These are phyloP conservation scores for Saccharomycopsis sp. DNA, from an alignment of 805 yeast genomes.

Conservation along the genomic window DNA sequence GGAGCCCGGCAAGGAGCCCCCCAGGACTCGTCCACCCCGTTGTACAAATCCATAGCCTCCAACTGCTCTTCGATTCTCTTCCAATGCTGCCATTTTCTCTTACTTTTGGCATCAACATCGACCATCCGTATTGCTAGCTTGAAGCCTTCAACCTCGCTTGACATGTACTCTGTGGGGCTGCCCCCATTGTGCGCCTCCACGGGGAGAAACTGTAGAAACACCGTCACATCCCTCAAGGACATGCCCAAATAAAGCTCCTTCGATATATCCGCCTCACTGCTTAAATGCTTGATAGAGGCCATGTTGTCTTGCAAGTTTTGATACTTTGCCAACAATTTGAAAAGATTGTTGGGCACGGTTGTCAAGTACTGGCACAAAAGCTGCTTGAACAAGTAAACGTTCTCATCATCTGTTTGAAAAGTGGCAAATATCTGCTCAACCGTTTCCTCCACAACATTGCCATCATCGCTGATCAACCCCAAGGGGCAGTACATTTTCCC, in stretches of 20 bases:
- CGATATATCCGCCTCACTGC: constrained; percentile 27
- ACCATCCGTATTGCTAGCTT: constrained; percentile 35
- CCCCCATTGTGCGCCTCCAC: background rate
- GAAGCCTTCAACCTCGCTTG: constrained; percentile 20
- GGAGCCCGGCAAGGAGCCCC: constrained; percentile 1
- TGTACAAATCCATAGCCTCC: constrained; percentile 20
- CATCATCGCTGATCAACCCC: constrained; percentile 31
- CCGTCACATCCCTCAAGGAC: constrained; percentile 51
- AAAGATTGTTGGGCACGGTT: constrained; percentile 27
- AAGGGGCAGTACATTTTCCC: constrained; percentile 39
- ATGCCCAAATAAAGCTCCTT: constrained; percentile 37
- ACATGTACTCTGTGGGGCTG: background rate
- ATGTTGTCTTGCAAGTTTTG: constrained; percentile 27
- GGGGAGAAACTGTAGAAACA: constrained; percentile 27
- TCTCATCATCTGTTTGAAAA: background rate
- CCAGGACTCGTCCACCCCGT: constrained; percentile 8
- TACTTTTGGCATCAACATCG: constrained; percentile 43
- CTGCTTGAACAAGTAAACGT: background rate
- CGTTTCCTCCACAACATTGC: constrained; percentile 27
- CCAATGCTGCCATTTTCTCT: constrained; percentile 42
- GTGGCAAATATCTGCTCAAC: constrained; percentile 25
- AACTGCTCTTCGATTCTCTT: constrained; percentile 24
- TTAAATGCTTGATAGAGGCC: constrained; percentile 27
- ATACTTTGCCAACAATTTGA: constrained; percentile 26
- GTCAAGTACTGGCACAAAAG: constrained; percentile 12